Conservation (phyloP, 495 filamentous ascomycete species). For the Penicillium goetzii region DNA sequence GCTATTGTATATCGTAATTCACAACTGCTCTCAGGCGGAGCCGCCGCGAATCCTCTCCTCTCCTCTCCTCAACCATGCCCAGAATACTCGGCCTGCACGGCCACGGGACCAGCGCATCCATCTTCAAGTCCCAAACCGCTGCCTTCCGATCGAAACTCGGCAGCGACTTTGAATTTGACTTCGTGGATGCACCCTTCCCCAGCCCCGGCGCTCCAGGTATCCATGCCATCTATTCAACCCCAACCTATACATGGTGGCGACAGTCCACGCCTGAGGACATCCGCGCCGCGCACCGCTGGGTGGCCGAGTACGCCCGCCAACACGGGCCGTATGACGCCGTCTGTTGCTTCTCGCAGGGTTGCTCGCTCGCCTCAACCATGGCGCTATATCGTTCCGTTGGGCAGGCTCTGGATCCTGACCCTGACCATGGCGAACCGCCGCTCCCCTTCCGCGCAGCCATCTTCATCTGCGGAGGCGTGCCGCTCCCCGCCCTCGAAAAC, state of each 20-base stretch:
- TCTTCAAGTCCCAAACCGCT: slow-evolving; percentile 7
- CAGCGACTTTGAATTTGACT: not conserved
- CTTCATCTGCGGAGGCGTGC: slow-evolving; percentile 10
- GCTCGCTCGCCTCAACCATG: not conserved
- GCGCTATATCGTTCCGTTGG: too few relatives aligned
- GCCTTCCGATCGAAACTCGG: slow-evolving; percentile 4
- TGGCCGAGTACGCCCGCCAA: slow-evolving; percentile 38
- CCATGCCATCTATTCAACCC: not conserved
- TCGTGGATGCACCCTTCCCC: slow-evolving; percentile 2
- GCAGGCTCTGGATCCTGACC: too few relatives aligned
- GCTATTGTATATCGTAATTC: too few relatives aligned
- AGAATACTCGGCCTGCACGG: slow-evolving; percentile 8
- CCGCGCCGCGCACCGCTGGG: slow-evolving; percentile 29
- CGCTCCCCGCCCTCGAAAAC: not conserved
- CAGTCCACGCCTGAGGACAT: not conserved
- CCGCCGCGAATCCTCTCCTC: too few relatives aligned
- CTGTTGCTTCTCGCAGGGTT: slow-evolving; percentile 49
- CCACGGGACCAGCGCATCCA: slow-evolving; percentile 2
- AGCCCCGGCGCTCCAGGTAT: not conserved
- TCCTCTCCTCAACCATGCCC: too few relatives aligned
- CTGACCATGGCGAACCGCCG: not conserved
- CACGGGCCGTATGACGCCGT: slow-evolving; percentile 55
- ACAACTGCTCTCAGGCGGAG: too few relatives aligned
- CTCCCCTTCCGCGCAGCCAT: not conserved
- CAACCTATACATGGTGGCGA: not conserved